Base-by-base conservation (phyloP, 257 asterid species). In the Asclepias syriaca region DNA sequence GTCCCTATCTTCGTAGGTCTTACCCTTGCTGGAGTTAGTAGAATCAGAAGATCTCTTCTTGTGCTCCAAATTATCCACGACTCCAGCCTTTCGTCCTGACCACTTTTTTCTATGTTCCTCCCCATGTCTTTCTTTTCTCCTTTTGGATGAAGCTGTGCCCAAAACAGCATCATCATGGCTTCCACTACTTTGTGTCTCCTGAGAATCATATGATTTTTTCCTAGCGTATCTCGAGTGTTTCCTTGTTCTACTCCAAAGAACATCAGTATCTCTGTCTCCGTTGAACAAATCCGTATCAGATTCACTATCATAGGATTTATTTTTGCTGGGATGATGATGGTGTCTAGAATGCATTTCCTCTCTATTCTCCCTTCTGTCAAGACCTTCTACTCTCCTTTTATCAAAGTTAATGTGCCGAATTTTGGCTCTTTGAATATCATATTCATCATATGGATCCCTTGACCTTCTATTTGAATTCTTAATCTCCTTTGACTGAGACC, bases 401-500 rank as follows among this genome's bases (percentile, higher is more conserved):
- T 76, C 78, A 63, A 75, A 45, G 70, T 49, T 60, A 65, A 65
- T 71, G 22, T 50, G 81, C 77, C 72, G 63, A 43, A 21, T 66
- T 58, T 72, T 72, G 71, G 78, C 76, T 13, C 81, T 80, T 74
- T 70, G 81, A 77, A 24, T 22, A 71, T 81, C 73, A 68, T 76
- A 68, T 60, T 81, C 88, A 48, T 81, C 79, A 3, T 78, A 51
- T 64, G 83, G 72, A 48, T 74, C 78, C 69, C 90, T 89, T 70
- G 89, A 85, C 57, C 76, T 72, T 67, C 85, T 80, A 69, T 76
- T 73, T 56, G 85, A 73, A 67, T 43, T 65, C 51, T 75, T 79
- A 40, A 32, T 70, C 58, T 86, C 93, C 74, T 83, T 89, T 21
- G 96, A 86, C 66, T 53, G 78, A 34, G 91, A 84, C 81, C 94